phyloP scores from a whole-genome alignment of 352 stramenopile genomes.

The Pythium chondricola region DNA sequence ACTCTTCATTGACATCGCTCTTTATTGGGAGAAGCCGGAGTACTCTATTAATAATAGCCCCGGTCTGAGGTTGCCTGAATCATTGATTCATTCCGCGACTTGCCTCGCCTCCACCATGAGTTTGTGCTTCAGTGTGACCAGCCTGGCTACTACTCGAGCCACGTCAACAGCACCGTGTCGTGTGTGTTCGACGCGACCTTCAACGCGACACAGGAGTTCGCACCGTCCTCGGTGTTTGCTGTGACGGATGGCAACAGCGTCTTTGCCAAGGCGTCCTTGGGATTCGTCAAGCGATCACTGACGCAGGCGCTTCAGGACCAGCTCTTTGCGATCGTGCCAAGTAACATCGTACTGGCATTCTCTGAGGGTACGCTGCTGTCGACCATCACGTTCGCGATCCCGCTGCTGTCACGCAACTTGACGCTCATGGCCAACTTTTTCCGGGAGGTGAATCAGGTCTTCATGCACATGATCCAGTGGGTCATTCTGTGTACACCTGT shows the following conservation, averaged over 20 bases:
- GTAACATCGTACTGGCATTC: slow-evolving; percentile 29
- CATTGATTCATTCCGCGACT: slow-evolving; percentile 1
- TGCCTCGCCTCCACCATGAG: neutral
- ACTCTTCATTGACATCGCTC: too few relatives aligned
- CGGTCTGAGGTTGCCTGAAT: too few relatives aligned
- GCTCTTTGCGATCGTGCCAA: slow-evolving; percentile 15
- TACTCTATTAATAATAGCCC: too few relatives aligned
- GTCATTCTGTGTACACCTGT: slow-evolving; percentile 38
- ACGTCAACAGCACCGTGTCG: slow-evolving; percentile 17
- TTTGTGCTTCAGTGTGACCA: slow-evolving; percentile 15
- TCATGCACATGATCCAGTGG: slow-evolving; percentile 34
- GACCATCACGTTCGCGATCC: slow-evolving; percentile 31
- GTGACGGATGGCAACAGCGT: slow-evolving; percentile 19
- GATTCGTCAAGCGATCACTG: slow-evolving; percentile 11
- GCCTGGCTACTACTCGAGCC: slow-evolving; percentile 14
- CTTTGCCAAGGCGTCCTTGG: slow-evolving; percentile 6
- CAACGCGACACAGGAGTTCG: slow-evolving; percentile 12
- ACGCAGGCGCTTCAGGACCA: slow-evolving; percentile 18
- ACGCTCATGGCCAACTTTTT: slow-evolving; percentile 20
- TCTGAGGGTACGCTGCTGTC: slow-evolving; percentile 22
- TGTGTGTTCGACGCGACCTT: slow-evolving; percentile 14
- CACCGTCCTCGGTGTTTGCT: slow-evolving; percentile 11
- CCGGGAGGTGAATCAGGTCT: slow-evolving; percentile 25
- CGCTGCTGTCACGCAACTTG: slow-evolving; percentile 10
- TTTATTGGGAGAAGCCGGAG: too few relatives aligned